phyloP scores from a whole-genome alignment of 306 rosid genomes.

The Alnus glutinosa region DNA sequence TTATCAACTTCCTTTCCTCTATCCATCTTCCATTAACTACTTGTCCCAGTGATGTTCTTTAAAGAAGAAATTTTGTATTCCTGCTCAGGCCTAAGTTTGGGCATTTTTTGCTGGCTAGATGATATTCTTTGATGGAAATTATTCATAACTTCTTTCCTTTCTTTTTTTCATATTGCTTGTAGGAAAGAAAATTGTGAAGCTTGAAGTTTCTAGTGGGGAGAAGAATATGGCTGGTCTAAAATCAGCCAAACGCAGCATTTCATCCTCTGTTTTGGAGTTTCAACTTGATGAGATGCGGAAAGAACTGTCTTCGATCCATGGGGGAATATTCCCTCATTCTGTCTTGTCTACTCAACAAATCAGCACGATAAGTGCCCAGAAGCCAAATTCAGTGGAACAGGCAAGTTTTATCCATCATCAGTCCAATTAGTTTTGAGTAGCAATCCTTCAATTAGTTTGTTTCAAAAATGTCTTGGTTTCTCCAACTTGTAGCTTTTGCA shows the following conservation, averaged over 20 bases:
- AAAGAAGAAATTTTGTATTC: neutral
- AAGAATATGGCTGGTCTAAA: conserved; percentile 49
- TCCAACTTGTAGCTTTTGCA: neutral
- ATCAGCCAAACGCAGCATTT: conserved; percentile 47
- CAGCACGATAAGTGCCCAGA: conserved; percentile 60
- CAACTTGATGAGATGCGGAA: conserved; percentile 81
- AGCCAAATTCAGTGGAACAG: conserved; percentile 70
- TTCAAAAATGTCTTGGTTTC: neutral
- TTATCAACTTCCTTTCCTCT: neutral
- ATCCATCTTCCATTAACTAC: neutral
- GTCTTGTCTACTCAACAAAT: conserved; percentile 81
- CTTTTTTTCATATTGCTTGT: conserved; percentile 13
- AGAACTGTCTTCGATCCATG: conserved; percentile 67
- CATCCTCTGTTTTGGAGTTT: conserved; percentile 64
- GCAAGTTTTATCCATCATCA: conserved; percentile 35
- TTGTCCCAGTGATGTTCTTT: neutral
- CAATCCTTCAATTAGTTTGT: neutral
- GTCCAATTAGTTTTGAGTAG: neutral
- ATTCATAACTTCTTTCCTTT: neutral
- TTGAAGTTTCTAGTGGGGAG: conserved; percentile 53
- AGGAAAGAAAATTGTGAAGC: conserved; percentile 69
- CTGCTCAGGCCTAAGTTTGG: conserved; percentile 4
- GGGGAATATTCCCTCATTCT: conserved; percentile 89
- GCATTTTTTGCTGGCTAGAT: conserved; percentile 10
- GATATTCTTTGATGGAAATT: conserved; percentile 9